Evolutionary conservation across 2,329 filamentous ascomycete species (phyloP), one percentile per base, ranked within the genome.

Genomic region (Ceratocystis cacaofunesta): DNA sequence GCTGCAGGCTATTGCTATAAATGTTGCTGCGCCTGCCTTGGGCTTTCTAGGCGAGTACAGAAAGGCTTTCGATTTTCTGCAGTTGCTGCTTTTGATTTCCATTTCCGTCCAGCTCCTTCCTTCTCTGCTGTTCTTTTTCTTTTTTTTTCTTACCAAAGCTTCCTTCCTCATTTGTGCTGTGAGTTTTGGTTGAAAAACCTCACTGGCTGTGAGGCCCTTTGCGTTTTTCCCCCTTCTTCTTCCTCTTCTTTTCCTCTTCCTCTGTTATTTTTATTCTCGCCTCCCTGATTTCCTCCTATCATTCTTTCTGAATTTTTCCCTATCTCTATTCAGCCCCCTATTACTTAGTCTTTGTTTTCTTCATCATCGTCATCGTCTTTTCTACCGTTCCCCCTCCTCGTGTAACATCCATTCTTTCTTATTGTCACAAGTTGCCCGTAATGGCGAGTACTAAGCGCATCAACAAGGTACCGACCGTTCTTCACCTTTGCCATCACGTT

Each of bases 381-480:
- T 41, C 10, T 41, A 41, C 36, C 36, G 36, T 12, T 12, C 36
- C 36, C 36, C 36, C 36, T 41, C 36, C 36, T 41, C 36, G 36
- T 41, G 36, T 41, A 41, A 41, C 36, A 41, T 41, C 36, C 36
- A 15, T 48, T 22, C 17, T 52, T 52, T 28, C 5, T 19, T 15
- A 15, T 28, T 19, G 10, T 52, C 48, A 52, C 48, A 52, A 25
- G 48, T 32, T 41, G 7, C n/a, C 19, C 69, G 72, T 50, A 69
- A 78, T 78, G 76, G 75, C 76, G 6, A 73, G 64, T 28, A 61
- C 72, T 69, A 79, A 78, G 69, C 77, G 77, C 70, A 78, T 79
- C 72, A 70, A 73, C 68, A 79, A 79, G 73, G 77, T 75, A 70
- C 52, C 55, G 64, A 22, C n/a, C 22, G n/a, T 52, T 19, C n/a